Base-by-base conservation (phyloP, 805 yeast species). In the Torulaspora quercuum region DNA sequence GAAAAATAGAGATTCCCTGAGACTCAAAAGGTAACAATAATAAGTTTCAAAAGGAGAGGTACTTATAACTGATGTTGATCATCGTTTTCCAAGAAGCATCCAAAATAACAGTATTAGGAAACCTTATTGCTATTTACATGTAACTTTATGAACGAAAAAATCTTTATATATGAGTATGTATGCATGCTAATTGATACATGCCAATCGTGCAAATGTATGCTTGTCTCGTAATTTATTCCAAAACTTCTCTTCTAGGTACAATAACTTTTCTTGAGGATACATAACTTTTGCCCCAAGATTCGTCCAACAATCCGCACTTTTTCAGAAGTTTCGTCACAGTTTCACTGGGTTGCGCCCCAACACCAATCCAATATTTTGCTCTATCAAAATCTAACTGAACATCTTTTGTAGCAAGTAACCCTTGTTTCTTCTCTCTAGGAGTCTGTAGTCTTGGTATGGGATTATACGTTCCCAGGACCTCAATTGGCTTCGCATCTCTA, bases 351-450 rank as follows among this genome's bases (percentile, higher is more conserved):
- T 85, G 95, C 1, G 97, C 97, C 8, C 98, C 98, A 12, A 87
- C 95, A 52, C 96, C 95, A 22, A 92, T 67, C 98, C 98, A 92
- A 64, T 92, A 92, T 61, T 87, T 87, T 4, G 95, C 78, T 52
- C 96, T 77, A 46, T 78, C 78, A 57, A 92, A 88, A 58, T 92
- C 97, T 23, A 92, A 67, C 48, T 80, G 74, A 25, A 90, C 75
- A 49, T 88, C 88, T 59, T 92, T 90, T 32, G 73, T 70, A 8
- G 89, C 84, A 44, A 72, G 64, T 25, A 67, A 65, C 7, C 82
- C 84, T 13, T 57, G 59, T 25, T 71, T 75, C 46, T 65, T 67
- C 53, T 83, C 86, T 20, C 47, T 42, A 22, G 43, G 20, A 14
- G 79, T 75, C 38, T 80, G 60, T 19, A 90, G 83, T 34, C 72